Conservation (phyloP, 257 asterid genomes). For the Mitragyna speciosa region DNA sequence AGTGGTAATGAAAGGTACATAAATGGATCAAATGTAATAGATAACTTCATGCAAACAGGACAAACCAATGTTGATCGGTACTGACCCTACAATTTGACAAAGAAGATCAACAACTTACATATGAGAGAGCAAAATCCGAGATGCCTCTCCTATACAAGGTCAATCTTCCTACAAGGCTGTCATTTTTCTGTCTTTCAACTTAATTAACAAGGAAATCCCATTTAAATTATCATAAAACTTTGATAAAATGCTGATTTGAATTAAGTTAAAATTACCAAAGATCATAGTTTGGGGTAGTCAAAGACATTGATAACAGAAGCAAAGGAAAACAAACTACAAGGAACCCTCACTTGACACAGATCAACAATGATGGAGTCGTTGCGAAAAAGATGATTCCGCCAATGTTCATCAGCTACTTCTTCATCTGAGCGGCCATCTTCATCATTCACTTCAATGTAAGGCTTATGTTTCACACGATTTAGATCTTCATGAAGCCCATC, state of each 20-base stretch:
- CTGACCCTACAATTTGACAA: constrained; percentile 57
- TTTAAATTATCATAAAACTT: not conserved
- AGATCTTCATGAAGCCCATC: constrained; percentile 86
- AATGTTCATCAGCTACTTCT: constrained; percentile 67
- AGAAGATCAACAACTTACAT: constrained; percentile 1
- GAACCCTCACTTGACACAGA: constrained; percentile 51
- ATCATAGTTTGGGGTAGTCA: not conserved
- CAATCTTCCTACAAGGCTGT: not conserved
- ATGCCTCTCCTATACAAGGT: not conserved
- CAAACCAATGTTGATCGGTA: constrained; percentile 66
- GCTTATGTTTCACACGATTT: constrained; percentile 67
- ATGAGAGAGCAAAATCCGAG: not conserved
- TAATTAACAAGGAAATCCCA: not conserved
- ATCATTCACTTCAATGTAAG: constrained; percentile 54
- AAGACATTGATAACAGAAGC: not conserved
- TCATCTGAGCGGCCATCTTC: constrained; percentile 55
- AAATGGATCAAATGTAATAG: constrained; percentile 66
- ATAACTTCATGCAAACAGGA: constrained; percentile 57
- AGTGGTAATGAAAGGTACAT: constrained; percentile 70
- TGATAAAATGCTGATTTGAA: too few species aligned
- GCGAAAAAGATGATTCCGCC: constrained; percentile 65
- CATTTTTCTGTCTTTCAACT: not conserved
- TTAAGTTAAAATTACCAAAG: not conserved
- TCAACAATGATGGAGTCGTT: constrained; percentile 71
- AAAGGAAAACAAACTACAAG: not conserved